Evolutionary conservation across 176 grass and related monocot genomes (phyloP), one percentile per base, ranked within the genome.

Genomic region (Hordeum marinum): DNA sequence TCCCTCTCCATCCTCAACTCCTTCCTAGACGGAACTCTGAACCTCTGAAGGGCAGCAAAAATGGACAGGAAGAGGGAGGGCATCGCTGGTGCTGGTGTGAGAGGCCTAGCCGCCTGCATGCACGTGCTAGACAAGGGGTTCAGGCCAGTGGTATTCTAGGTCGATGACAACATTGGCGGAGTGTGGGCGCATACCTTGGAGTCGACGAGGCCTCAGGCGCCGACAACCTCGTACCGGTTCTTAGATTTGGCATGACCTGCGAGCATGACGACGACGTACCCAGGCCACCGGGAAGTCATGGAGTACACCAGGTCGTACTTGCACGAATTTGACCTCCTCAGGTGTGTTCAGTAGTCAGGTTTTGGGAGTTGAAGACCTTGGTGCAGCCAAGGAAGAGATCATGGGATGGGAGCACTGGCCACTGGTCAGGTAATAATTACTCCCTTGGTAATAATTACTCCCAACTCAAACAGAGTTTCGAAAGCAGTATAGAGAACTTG

Each of bases 101-200:
- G 92, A 4, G 92, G 95, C 74, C 85, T 95, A 15, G 89, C 89
- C 11, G 92, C 89, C 46, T 98, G 95, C 95, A 98, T 95, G 89
- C 91, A 95, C 57, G 62, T 54, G 1, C 23, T 91, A 0, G 89
- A 91, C 48, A 89, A 84, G 52, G 95, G 92, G 35, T 93, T 95
- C 46, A 70, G 81, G 13, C 91, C 91, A 3, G 76, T 92, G 25
- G 89, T 95, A 11, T 92, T 92, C 7, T 93, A 98, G 77, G 82
- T 91, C 1, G 79, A 91, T 31, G 62, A 32, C 18, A 77, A 29
- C 43, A 86, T 95, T 24, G 95, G 95, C 4, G 93, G 91, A 11
- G 87, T 98, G 41, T 95, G 93, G 95, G 58, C 85, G 0, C 91
- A 85, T 59, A 95, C 95, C 37, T 61, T 91, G 45, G 85, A 84